Base-by-base conservation (phyloP, 2,329 filamentous ascomycete genomes). In the Aspergillus sp. region DNA sequence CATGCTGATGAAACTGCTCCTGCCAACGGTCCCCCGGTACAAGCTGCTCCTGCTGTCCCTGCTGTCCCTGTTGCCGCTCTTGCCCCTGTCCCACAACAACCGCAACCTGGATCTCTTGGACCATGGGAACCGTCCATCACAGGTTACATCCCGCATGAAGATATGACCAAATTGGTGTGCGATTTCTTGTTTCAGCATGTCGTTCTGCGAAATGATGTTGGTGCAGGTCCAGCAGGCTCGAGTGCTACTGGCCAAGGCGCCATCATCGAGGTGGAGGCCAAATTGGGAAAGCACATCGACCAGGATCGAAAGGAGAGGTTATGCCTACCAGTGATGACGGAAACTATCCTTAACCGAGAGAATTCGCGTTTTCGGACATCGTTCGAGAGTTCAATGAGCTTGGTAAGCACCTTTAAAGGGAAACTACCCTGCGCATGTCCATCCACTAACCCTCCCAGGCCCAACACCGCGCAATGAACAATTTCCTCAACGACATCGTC, bases 221-320 rank as follows among this genome's bases (percentile, higher is more conserved):
- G 72, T 9, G 75, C 83, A 33, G 77, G 64, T 1, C 70, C 77
- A 48, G 72, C 76, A 9, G 63, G 69, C 19, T 67, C 77, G 27
- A 82, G 86, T 56, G 79, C 86, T 17, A 68, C 74, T 13, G 78
- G 79, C 45, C 77, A 80, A 13, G 82, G 82, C 5, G 84, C 90
- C 12, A 80, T 88, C 51, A 83, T 96, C 46, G 93, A 98, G 68
- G 87, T 98, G 47, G 93, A 98, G 71, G 93, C 90, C 7, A 97
- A 97, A 67, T 75, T 97, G 43, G 93, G 93, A 15, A 85, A 83
- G 22, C 76, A 97, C 12, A 80, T 91, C 49, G 84, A 88, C 64
- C 83, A 82, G 61, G 80, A 84, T 51, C 86, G 82, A 5, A 81
- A 85, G 48, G 76, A 83, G 42, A 79, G 88, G n/a, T 72, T 90